Conservation (phyloP, 1,139 yeast species). For the Pichia sp. region DNA sequence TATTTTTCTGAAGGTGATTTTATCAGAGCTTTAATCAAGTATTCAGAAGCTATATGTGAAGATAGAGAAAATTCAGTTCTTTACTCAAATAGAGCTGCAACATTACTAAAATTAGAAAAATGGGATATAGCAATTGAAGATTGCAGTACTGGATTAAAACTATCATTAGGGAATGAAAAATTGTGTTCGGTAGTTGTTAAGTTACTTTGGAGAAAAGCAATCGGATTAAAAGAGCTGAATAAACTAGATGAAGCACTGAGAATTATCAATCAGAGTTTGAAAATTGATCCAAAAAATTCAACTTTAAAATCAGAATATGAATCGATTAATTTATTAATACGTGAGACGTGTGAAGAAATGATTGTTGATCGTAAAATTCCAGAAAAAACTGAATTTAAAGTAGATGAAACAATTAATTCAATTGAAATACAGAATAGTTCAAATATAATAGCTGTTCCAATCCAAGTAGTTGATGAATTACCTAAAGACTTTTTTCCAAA, state of each 20-base stretch:
- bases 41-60: slow-evolving; percentile 57
- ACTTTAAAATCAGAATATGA: slow-evolving; percentile 18
- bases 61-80: slow-evolving; percentile 57
- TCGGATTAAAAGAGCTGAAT: slow-evolving; percentile 37
- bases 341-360: slow-evolving; percentile 7
- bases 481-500: slow-evolving; percentile 35
- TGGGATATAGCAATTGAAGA: slow-evolving; percentile 56
- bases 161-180: slow-evolving; percentile 15
- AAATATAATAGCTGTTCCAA: slow-evolving; percentile 30
- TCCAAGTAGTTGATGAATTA: slow-evolving; percentile 40
- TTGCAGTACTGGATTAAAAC: slow-evolving; percentile 49
- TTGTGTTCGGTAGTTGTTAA: slow-evolving; percentile 32
- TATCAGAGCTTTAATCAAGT: slow-evolving; percentile 51
- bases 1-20: slow-evolving; percentile 54
- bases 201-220: slow-evolving; percentile 51
- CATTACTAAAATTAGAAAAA: slow-evolving; percentile 51
- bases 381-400: neutral
- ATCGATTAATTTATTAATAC: neutral
- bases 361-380: neutral
- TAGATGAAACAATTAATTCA: neutral
- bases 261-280: slow-evolving; percentile 39
- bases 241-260: slow-evolving; percentile 31
- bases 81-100: slow-evolving; percentile 75
- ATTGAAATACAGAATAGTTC: slow-evolving; percentile 10
- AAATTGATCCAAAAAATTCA: slow-evolving; percentile 40